Conservation (phyloP, 352 stramenopile genomes). For the Pythium oligandrum region DNA sequence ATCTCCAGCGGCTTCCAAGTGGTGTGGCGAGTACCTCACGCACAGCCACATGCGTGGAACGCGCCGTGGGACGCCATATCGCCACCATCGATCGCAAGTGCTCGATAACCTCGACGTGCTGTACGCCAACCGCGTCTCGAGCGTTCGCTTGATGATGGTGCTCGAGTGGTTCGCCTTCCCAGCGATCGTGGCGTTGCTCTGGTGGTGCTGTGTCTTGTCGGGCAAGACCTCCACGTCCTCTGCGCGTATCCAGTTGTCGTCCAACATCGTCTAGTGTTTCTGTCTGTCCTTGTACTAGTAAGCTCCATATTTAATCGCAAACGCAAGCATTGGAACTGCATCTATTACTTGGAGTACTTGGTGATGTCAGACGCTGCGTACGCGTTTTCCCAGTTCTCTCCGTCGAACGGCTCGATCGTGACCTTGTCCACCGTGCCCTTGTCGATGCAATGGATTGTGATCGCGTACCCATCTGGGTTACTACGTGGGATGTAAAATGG, state of each 20-base stretch:
- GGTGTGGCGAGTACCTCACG: constrained; percentile 21
- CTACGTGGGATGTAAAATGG: constrained; percentile 79
- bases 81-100: too few relatives aligned
- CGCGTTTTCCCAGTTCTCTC: constrained; percentile 62
- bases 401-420: constrained; percentile 63
- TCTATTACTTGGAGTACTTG: constrained; percentile 31
- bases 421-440: constrained; percentile 40
- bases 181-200: constrained; percentile 8
- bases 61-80: not conserved
- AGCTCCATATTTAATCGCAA: too few relatives aligned
- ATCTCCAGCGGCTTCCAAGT: constrained; percentile 5
- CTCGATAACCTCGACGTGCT: too few relatives aligned
- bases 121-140: constrained; percentile 7
- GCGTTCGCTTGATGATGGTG: constrained; percentile 14
- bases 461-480: constrained; percentile 72
- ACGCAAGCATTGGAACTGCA: not conserved
- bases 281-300: not conserved
- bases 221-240: constrained; percentile 5
- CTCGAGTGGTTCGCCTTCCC: constrained; percentile 21
- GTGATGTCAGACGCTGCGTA: constrained; percentile 30
- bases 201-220: constrained; percentile 11
- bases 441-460: constrained; percentile 73
- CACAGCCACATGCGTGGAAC: not conserved
- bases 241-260: not conserved
- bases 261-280: not conserved